A percentile compares a stretch with the other conserved stretches of the same genome.
Conservation (phyloP, 2,329 filamentous ascomycete genomes). For the Penicillium occitanis region DNA sequence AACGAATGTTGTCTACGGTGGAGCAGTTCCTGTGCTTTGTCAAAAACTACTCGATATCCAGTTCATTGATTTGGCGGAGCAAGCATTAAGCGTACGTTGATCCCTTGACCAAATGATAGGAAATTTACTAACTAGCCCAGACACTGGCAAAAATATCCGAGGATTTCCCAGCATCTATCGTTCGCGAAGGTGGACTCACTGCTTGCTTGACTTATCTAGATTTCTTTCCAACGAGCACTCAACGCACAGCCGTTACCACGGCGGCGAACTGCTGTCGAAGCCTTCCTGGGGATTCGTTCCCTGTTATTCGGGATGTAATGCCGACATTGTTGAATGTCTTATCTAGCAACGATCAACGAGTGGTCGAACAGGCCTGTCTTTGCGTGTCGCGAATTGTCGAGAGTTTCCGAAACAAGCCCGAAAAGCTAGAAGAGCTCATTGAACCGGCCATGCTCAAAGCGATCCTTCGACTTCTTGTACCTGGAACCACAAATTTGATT, state of each 20-base stretch:
- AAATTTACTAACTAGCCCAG: constrained; percentile 26
- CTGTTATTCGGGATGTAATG: constrained; percentile 92
- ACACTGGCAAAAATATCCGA: constrained; percentile 96
- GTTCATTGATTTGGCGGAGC: constrained; percentile 96
- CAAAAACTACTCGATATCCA: constrained; percentile 94
- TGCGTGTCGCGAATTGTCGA: constrained; percentile 96
- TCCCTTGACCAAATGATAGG: not conserved
- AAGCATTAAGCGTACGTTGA: constrained; percentile 73
- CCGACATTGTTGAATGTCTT: constrained; percentile 88
- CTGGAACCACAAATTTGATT: constrained; percentile 93
- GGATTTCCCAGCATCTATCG: constrained; percentile 92
- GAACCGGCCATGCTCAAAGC: constrained; percentile 82
- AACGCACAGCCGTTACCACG: constrained; percentile 93
- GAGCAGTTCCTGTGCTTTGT: constrained; percentile 89
- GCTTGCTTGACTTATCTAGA: constrained; percentile 96
- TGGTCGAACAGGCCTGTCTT: constrained; percentile 93
- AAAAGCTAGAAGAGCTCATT: constrained; percentile 88
- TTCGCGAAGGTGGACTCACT: constrained; percentile 89
- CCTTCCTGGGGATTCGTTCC: constrained; percentile 89
- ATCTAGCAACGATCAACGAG: constrained; percentile 88
- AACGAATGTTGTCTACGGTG: constrained; percentile 95
- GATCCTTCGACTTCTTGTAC: constrained; percentile 81
- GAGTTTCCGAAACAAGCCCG: constrained; percentile 87
- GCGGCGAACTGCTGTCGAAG: constrained; percentile 98
- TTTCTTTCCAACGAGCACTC: constrained; percentile 96